Conservation (phyloP, 192 early-diverging fungal genomes). For the Phycomyces blakesleeanus region DNA sequence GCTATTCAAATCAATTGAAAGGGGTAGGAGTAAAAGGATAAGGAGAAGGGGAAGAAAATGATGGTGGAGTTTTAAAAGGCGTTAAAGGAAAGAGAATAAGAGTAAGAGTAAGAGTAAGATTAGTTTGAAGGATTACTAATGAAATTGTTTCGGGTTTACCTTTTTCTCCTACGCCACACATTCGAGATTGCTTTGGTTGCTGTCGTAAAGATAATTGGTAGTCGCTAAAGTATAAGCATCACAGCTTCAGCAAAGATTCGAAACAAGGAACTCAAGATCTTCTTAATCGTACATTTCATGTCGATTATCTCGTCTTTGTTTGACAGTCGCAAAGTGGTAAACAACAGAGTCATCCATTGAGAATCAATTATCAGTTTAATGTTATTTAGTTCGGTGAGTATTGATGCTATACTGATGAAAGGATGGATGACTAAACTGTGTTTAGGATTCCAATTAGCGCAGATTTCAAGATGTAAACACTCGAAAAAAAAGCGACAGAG, state of each 20-base stretch:
- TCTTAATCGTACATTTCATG: slow-evolving; percentile 36
- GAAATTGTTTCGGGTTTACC: slow-evolving; percentile 44
- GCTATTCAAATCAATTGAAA: slow-evolving; percentile 39
- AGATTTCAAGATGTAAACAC: too few relatives aligned
- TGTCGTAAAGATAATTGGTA: slow-evolving; percentile 75
- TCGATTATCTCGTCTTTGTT: slow-evolving; percentile 39
- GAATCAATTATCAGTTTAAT: background rate
- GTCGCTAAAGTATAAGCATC: slow-evolving; percentile 16
- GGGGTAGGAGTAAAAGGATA: background rate
- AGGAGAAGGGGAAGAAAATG: too few relatives aligned
- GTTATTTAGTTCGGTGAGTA: background rate
- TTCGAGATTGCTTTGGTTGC: slow-evolving; percentile 90
- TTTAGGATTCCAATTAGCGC: too few relatives aligned
- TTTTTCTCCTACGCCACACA: slow-evolving; percentile 94
- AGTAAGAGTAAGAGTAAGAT: too few relatives aligned
- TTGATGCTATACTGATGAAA: too few relatives aligned
- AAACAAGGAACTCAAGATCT: slow-evolving; percentile 5
- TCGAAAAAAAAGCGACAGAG: too few relatives aligned
- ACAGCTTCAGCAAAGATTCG: slow-evolving; percentile 1
- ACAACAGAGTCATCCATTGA: slow-evolving; percentile 40
- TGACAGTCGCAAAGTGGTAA: slow-evolving; percentile 44
- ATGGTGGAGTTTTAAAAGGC: too few relatives aligned
- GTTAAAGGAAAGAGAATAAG: too few relatives aligned
- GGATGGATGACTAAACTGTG: too few relatives aligned
- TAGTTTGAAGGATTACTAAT: background rate